Evolutionary conservation across 75 land plant genomes (phyloP).

Genomic region (Isoetes taiwanensis): DNA sequence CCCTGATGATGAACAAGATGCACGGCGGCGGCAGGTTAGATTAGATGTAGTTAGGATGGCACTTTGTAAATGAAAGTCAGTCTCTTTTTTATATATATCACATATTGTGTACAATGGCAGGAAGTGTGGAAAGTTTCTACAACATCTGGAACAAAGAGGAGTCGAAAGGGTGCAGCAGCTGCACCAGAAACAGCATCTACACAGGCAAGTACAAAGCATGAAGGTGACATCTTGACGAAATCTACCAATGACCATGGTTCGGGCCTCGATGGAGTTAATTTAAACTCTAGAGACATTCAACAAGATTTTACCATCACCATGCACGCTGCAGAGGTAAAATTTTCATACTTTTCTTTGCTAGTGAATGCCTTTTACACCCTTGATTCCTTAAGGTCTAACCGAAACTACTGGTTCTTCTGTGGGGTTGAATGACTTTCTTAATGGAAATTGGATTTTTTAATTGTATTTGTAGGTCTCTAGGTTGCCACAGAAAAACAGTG

Average conservation of each 20-base stretch:
- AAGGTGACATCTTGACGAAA: conserved; percentile 23
- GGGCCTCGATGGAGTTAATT: too few species aligned
- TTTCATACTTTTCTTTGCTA: too few species aligned
- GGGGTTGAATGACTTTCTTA: too few species aligned
- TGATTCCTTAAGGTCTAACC: too few species aligned
- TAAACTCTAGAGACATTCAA: too few species aligned
- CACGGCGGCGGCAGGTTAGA: conserved; percentile 44
- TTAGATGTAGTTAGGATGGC: neutral
- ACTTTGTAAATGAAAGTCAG: neutral
- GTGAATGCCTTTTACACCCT: too few species aligned
- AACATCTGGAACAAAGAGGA: conserved; percentile 56
- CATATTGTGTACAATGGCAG: neutral
- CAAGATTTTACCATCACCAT: too few species aligned
- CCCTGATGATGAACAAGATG: conserved; percentile 96
- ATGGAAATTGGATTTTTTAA: too few species aligned
- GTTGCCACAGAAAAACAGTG: neutral
- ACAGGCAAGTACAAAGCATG: conserved; percentile 21
- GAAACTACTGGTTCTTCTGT: too few species aligned
- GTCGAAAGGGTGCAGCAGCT: conserved; percentile 30
- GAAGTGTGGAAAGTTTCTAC: conserved; percentile 93
- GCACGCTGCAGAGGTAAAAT: too few species aligned
- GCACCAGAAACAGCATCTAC: conserved; percentile 25
- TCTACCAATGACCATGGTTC: too few species aligned
- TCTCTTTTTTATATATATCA: neutral
- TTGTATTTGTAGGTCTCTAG: conserved; percentile 34